Conservation (phyloP, 305 asterid genomes). For the Striga hermonthica region DNA sequence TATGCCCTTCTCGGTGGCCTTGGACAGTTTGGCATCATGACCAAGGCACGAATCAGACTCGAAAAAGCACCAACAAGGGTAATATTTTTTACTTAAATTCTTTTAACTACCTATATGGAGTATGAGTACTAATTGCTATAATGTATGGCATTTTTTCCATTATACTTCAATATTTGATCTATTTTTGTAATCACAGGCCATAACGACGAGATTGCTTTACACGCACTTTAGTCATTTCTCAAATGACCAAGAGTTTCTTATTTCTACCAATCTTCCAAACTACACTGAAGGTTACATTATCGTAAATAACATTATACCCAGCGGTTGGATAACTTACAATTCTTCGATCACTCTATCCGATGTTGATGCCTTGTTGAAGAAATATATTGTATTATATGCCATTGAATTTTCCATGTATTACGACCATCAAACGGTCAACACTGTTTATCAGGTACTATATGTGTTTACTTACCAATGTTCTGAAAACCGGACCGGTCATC, state of each 20-base stretch:
- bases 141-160: no score
- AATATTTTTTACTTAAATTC: no score
- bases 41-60: neutral
- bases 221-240: neutral
- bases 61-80: neutral
- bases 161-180: no score
- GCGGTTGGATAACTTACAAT: neutral
- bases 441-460: no score
- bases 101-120: no score
- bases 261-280: neutral
- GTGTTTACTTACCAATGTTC: no score
- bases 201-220: neutral
- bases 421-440: neutral
- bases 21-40: neutral
- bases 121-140: no score
- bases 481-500: no score
- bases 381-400: neutral
- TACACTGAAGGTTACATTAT: neutral
- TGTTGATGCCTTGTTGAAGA: neutral
- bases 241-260: slow-evolving; percentile 1
- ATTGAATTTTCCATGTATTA: neutral
- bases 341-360: neutral
- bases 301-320: neutral
- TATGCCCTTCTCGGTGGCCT: neutral
- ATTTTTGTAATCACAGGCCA: no score